These are phyloP conservation scores for Ettlia oleoabundans DNA, from an alignment of 139 green algal genomes.

Conservation along the genomic window DNA sequence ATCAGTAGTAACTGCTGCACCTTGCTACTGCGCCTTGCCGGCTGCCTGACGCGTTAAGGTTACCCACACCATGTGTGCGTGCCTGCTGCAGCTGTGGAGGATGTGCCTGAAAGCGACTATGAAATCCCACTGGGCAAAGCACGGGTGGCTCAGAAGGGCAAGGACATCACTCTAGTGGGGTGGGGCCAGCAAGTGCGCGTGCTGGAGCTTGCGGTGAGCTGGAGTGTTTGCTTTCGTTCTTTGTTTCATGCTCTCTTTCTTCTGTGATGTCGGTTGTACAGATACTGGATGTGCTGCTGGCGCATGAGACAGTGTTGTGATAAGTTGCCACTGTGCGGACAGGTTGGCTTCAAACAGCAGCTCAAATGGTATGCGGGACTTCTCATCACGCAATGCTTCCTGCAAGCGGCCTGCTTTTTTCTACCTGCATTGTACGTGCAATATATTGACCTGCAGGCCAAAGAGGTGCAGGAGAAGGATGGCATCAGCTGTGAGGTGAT, in stretches of 20 bases:
- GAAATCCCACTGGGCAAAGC: slow-evolving; percentile 79
- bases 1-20: too few relatives aligned
- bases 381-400: too few relatives aligned
- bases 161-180: slow-evolving; percentile 91
- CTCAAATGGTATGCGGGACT: too few relatives aligned
- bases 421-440: too few relatives aligned
- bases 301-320: too few relatives aligned
- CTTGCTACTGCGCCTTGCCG: too few relatives aligned
- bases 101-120: slow-evolving; percentile 81
- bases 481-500: slow-evolving; percentile 87
- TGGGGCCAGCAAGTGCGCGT: slow-evolving; percentile 90
- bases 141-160: slow-evolving; percentile 57
- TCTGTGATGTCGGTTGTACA: background rate
- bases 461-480: slow-evolving; percentile 43
- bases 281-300: too few relatives aligned
- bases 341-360: too few relatives aligned
- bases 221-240: background rate
- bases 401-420: too few relatives aligned
- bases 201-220: slow-evolving; percentile 53
- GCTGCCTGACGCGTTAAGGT: too few relatives aligned
- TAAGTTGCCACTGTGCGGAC: too few relatives aligned
- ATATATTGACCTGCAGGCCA: slow-evolving; percentile 49
- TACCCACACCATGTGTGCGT: too few relatives aligned
- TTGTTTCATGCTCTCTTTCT: background rate
- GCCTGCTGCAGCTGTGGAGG: slow-evolving; percentile 65